Percentiles rank a stretch among this genome's conserved stretches.
Evolutionary conservation across 23 red algal species (phyloP).

Genomic region (Gracilariopsis chorda): DNA sequence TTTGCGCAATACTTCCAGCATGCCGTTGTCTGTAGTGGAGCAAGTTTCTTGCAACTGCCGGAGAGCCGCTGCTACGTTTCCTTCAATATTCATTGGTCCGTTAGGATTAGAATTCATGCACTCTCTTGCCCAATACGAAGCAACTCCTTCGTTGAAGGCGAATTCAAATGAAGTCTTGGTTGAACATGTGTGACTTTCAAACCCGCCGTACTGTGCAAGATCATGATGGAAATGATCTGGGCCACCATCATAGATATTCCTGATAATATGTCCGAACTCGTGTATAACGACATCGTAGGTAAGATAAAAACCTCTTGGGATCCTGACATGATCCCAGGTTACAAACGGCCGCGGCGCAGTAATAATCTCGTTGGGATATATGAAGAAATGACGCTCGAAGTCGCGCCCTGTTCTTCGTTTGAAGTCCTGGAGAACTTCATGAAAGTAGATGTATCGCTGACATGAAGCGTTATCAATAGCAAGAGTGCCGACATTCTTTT

Average conservation of each 20-base stretch:
- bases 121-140: background rate
- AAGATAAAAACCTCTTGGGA: background rate
- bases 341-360: background rate
- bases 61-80: background rate
- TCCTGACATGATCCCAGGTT: background rate
- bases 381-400: background rate
- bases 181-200: background rate
- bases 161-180: background rate
- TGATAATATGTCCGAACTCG: background rate
- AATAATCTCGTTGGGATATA: background rate
- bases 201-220: background rate
- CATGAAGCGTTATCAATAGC: background rate
- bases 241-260: background rate
- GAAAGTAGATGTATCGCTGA: background rate
- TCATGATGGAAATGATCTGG: background rate
- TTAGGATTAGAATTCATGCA: background rate
- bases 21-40: background rate
- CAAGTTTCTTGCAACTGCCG: background rate
- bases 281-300: background rate
- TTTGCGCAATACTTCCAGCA: background rate
- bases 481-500: background rate
- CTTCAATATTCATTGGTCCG: background rate
- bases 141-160: background rate
- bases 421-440: background rate
- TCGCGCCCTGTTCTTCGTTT: background rate